Percentiles rank a stretch among this genome's conserved stretches.
These are phyloP conservation scores for Malassezia yamatoensis DNA, from an alignment of 1,284 basidiomycete species.

Conservation along the genomic window DNA sequence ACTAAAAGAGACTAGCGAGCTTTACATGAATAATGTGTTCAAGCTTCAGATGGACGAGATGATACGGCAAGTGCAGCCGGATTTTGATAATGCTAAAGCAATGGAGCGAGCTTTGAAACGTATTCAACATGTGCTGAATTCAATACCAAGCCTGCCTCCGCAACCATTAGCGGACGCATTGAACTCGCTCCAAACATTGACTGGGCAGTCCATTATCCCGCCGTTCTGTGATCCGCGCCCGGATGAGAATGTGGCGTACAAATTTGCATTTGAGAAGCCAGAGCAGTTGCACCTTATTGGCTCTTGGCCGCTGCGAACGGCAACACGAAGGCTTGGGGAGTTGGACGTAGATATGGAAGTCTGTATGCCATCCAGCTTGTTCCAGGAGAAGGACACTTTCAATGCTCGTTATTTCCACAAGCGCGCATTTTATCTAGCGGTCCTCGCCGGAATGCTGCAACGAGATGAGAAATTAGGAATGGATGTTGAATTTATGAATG, in stretches of 20 bases:
- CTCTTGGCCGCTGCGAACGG: conserved; percentile 43
- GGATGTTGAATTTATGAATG: conserved; percentile 58
- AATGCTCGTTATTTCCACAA: conserved; percentile 88
- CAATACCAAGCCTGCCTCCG: conserved; percentile 21
- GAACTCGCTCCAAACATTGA: conserved; percentile 51
- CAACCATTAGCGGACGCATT: conserved; percentile 24
- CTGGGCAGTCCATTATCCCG: conserved; percentile 40
- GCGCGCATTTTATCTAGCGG: conserved; percentile 76
- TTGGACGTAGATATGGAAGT: conserved; percentile 41
- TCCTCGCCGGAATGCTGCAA: conserved; percentile 56
- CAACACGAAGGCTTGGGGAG: conserved; percentile 31
- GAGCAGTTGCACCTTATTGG: conserved; percentile 58
- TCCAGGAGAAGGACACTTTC: conserved; percentile 90
- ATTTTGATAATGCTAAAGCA: conserved; percentile 24
- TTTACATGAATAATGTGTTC: conserved; percentile 73
- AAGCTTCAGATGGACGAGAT: conserved; percentile 54
- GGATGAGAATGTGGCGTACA: conserved; percentile 52
- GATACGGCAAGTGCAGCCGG: conserved; percentile 32
- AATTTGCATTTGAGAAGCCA: conserved; percentile 69
- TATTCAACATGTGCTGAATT: conserved; percentile 29
- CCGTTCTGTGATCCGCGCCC: conserved; percentile 50
- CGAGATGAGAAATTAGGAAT: conserved; percentile 51
- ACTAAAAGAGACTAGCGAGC: conserved; percentile 65
- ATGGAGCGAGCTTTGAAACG: conserved; percentile 38
- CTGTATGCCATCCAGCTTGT: conserved; percentile 55